Evolutionary conservation across 768 basidiomycete species (phyloP).

Genomic region (Mycena polygramma): DNA sequence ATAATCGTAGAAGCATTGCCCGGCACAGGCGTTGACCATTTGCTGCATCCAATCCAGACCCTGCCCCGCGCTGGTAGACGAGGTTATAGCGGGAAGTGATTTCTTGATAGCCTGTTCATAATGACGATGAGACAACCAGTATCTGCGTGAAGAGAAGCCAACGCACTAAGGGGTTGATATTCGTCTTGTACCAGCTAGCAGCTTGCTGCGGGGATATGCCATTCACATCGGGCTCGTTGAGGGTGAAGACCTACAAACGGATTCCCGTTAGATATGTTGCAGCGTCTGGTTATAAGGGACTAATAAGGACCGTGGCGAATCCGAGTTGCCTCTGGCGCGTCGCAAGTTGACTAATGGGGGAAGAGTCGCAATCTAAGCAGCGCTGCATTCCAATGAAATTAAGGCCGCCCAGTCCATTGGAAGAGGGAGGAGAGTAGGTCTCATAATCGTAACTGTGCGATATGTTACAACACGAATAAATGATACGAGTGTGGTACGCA

Average conservation of each 20-base stretch:
- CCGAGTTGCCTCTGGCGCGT: constrained; percentile 45
- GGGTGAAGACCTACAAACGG: constrained; percentile 9
- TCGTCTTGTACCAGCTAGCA: constrained; percentile 51
- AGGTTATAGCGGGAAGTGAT: constrained; percentile 51
- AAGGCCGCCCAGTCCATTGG: constrained; percentile 51
- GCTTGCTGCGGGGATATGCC: constrained; percentile 45
- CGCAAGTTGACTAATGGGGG: constrained; percentile 47
- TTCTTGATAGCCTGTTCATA: constrained; percentile 47
- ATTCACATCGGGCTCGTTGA: constrained; percentile 52
- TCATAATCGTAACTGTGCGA: constrained; percentile 51
- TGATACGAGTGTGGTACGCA: neutral
- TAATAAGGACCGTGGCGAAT: constrained; percentile 4
- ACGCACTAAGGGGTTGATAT: constrained; percentile 51
- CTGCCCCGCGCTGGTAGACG: constrained; percentile 45
- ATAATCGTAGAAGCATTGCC: constrained; percentile 48
- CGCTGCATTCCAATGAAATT: constrained; percentile 54
- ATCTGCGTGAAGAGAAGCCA: neutral
- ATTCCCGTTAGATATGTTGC: too few species aligned
- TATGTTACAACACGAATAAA: neutral
- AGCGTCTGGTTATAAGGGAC: too few species aligned
- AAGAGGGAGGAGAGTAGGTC: constrained; percentile 49
- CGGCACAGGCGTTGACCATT: constrained; percentile 49
- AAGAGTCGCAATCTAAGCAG: constrained; percentile 50
- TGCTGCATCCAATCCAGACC: constrained; percentile 50
- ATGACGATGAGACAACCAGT: neutral